A percentile compares a stretch with the other conserved stretches of the same genome.
phyloP scores from a whole-genome alignment of 1,284 basidiomycete genomes.

The Golubevia pallescens region DNA sequence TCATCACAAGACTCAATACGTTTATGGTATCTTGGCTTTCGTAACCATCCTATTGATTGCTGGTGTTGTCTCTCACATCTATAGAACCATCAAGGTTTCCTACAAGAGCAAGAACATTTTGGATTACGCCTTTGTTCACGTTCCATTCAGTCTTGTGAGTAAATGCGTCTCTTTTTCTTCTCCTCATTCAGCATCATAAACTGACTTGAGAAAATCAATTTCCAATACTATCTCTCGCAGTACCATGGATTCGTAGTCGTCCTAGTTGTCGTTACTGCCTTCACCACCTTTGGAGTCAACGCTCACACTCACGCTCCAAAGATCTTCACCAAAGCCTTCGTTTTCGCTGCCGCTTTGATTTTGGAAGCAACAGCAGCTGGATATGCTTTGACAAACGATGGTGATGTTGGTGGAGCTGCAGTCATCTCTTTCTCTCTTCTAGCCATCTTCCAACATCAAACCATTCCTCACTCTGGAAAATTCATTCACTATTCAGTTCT shows the following conservation, averaged over 20 bases:
- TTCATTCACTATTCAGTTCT: constrained; percentile 59
- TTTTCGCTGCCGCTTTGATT: constrained; percentile 54
- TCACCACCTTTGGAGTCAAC: constrained; percentile 50
- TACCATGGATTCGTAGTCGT: constrained; percentile 61
- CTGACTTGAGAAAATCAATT: neutral
- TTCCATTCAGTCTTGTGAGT: constrained; percentile 18
- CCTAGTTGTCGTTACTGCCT: constrained; percentile 49
- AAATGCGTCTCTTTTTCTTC: constrained; percentile 25
- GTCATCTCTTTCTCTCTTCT: constrained; percentile 55
- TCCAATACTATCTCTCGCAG: neutral
- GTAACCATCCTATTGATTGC: constrained; percentile 50
- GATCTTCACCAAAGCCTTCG: constrained; percentile 50
- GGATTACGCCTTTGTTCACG: constrained; percentile 40
- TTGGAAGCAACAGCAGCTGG: constrained; percentile 57
- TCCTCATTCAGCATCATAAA: constrained; percentile 5
- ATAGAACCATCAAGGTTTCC: constrained; percentile 44
- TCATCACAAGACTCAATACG: constrained; percentile 15
- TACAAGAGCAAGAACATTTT: constrained; percentile 31
- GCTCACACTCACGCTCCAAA: constrained; percentile 40
- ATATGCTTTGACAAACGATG: constrained; percentile 56
- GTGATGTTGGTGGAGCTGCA: constrained; percentile 51
- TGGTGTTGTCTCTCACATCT: constrained; percentile 51
- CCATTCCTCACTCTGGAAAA: constrained; percentile 9
- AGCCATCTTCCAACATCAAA: constrained; percentile 59
- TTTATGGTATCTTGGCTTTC: constrained; percentile 46